Evolutionary conservation across 192 early-diverging fungal species (phyloP), one percentile per base, ranked within the genome.

Genomic region (Globomyces pollinis-pini): DNA sequence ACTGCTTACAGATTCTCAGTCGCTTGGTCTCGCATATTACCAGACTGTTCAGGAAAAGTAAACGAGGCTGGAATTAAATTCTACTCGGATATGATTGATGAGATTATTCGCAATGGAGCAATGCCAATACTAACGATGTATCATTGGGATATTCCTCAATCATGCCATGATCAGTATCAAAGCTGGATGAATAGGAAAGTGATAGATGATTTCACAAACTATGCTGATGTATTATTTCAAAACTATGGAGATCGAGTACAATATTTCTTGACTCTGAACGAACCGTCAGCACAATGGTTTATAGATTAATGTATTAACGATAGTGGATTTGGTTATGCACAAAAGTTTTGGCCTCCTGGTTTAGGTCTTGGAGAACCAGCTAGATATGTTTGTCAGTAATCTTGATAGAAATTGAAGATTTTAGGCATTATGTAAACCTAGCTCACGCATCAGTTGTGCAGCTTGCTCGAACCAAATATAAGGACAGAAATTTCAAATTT

Each of bases 11-110:
- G 72, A 15, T 68, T 76, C 8, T 80, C 77, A 13, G 36, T 76
- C 9, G 36, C 74, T 2, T 76, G 74, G 74, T 57, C 74, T 13
- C 73, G 74, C n/a, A 75, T 76, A 38, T 20, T 80, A 33, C 74
- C 74, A 13, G 32, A 32, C 12, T 38, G 33, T 6, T 21, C 34
- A 6, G 13, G 24, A n/a, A 55, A 44, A 16, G 69, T 80, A 3
- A 76, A 76, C 58, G 38, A 55, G 29, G 12, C 23, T 18, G 74
- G 69, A n/a, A 44, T 77, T 21, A 58, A 69, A 28, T 74, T 57
- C 51, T 79, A 78, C 56, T 38, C 36, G 64, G 73, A 54, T 7
- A 26, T 77, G 2, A 61, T 76, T 16, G 50, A 75, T 52, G 32
- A 50, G 20, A 70, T 76, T 32, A 4, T 73, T 16, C 60, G 26